Conservation (phyloP, 2,329 filamentous ascomycete species). For the Torrubiella hemipterigena region DNA sequence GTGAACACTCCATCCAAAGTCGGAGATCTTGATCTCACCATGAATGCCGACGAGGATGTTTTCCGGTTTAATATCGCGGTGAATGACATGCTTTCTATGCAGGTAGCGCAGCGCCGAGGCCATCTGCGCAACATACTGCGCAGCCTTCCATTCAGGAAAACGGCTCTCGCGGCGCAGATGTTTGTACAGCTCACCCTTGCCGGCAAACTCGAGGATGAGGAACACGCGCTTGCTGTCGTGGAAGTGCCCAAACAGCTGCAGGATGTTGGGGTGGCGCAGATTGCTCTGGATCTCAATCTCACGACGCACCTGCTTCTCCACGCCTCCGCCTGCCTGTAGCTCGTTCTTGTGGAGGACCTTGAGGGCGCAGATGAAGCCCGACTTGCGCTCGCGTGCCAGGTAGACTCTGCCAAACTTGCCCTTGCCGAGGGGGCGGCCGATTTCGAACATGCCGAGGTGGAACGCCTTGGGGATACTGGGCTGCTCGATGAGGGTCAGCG, state of each 20-base stretch:
- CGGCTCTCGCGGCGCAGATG: constrained; percentile 66
- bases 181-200: constrained; percentile 80
- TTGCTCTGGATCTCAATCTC: constrained; percentile 89
- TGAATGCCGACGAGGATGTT: constrained; percentile 95
- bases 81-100: constrained; percentile 95
- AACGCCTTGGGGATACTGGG: constrained; percentile 51
- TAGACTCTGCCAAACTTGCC: constrained; percentile 84
- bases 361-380: constrained; percentile 73
- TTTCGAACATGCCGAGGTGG: constrained; percentile 91
- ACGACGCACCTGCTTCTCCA: constrained; percentile 77
- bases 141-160: constrained; percentile 78
- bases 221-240: constrained; percentile 83
- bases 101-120: constrained; percentile 80
- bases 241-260: constrained; percentile 77
- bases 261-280: constrained; percentile 73
- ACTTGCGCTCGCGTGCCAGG: constrained; percentile 66
- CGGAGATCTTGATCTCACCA: constrained; percentile 95
- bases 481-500: constrained; percentile 42
- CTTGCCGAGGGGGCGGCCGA: constrained; percentile 74
- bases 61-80: constrained; percentile 94
- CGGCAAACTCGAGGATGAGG: constrained; percentile 76
- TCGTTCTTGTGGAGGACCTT: constrained; percentile 82
- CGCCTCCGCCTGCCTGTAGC: constrained; percentile 60
- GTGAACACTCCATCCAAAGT: constrained; percentile 98
- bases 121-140: constrained; percentile 84